Evolutionary conservation across 2,329 filamentous ascomycete genomes (phyloP).

Genomic region (Neofusicoccum ribis): DNA sequence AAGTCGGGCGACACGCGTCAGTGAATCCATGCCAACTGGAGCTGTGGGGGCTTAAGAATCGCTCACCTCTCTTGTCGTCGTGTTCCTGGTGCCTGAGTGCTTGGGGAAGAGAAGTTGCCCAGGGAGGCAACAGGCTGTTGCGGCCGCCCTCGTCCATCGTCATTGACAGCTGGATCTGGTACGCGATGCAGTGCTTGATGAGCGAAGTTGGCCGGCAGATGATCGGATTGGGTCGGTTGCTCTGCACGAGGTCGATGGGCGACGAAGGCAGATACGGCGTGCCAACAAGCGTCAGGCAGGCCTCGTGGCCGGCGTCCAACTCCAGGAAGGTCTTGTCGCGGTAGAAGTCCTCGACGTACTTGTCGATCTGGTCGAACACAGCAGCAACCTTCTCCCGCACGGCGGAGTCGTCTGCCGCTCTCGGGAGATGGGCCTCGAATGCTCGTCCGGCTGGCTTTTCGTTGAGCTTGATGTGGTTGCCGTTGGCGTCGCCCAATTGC

Average conservation of each 20-base stretch:
- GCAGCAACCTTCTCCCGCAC: constrained; percentile 26
- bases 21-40: too few relatives aligned
- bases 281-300: constrained; percentile 5
- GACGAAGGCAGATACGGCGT: constrained; percentile 11
- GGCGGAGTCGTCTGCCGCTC: constrained; percentile 27
- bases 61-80: background rate
- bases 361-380: constrained; percentile 31
- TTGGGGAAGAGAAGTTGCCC: background rate
- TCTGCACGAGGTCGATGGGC: background rate
- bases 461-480: background rate
- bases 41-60: too few relatives aligned
- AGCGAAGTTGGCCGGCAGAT: constrained; percentile 2
- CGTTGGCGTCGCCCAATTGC: background rate
- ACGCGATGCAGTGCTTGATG: constrained; percentile 8
- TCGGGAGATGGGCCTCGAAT: constrained; percentile 23
- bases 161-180: constrained; percentile 5
- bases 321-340: constrained; percentile 26
- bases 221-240: constrained; percentile 8
- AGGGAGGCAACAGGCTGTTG: constrained; percentile 4
- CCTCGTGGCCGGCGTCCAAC: constrained; percentile 2
- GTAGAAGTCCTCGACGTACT: constrained; percentile 35
- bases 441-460: background rate
- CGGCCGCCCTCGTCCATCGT: constrained; percentile 15
- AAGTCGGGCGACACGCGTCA: too few relatives aligned
- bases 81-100: background rate